Evolutionary conservation across 225 moss, liverwort and hornwort genomes (phyloP).

Genomic region (Straminergon stramineum): DNA sequence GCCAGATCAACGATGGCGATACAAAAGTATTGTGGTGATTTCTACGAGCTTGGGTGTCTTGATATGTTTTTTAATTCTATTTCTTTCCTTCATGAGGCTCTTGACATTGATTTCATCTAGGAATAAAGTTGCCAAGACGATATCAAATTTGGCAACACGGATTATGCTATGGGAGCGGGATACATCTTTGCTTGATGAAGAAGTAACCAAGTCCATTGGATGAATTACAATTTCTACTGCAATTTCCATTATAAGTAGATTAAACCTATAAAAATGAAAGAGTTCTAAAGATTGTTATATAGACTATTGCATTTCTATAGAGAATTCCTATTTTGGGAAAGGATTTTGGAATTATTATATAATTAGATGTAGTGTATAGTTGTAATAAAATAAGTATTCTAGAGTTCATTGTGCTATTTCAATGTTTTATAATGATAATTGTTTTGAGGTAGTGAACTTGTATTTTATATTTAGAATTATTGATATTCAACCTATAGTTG

Average conservation of each 20-base stretch:
- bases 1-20: not conserved
- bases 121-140: not conserved
- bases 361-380: too few species aligned
- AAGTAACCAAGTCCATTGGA: not conserved
- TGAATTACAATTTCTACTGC: not conserved
- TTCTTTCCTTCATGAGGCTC: not conserved
- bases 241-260: not conserved
- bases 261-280: not conserved
- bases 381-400: not conserved
- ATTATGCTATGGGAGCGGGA: not conserved
- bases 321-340: not conserved
- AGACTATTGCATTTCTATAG: not conserved
- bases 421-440: not conserved
- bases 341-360: not conserved
- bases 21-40: not conserved
- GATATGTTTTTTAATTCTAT: not conserved
- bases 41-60: not conserved
- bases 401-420: accelerated
- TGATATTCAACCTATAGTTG: not conserved
- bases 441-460: not conserved
- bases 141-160: not conserved
- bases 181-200: not conserved
- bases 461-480: not conserved
- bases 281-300: not conserved
- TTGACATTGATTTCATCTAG: not conserved